Percentiles rank a stretch among this genome's conserved stretches.
phyloP scores from a whole-genome alignment of 2,329 filamentous ascomycete genomes.

The Penicillium olsonii region DNA sequence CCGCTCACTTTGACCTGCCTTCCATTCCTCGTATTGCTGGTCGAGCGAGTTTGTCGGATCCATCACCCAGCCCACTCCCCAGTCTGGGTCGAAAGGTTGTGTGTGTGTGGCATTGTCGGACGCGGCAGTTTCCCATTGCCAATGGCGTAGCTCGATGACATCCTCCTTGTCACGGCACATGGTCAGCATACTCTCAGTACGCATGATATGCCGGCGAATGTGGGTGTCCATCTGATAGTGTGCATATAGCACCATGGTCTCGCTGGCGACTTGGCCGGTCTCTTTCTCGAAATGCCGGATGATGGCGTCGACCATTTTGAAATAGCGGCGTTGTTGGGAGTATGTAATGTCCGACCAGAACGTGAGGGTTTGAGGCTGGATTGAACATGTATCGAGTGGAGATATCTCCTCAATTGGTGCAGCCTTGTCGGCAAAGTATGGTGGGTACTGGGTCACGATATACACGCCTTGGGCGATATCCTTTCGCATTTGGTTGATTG shows the following conservation, averaged over 20 bases:
- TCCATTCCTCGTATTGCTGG: background rate
- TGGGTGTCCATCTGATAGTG: slow-evolving; percentile 36
- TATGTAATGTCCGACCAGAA: slow-evolving; percentile 18
- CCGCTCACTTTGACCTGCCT: background rate
- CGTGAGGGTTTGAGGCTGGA: background rate
- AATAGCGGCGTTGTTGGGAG: slow-evolving; percentile 18
- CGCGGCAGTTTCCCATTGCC: slow-evolving; percentile 24
- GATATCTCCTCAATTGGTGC: slow-evolving; percentile 14
- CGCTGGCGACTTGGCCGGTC: slow-evolving; percentile 5
- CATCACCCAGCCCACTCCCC: slow-evolving; percentile 2
- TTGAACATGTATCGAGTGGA: slow-evolving; percentile 10
- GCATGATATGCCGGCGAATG: slow-evolving; percentile 33
- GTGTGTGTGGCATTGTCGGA: background rate
- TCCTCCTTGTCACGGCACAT: slow-evolving; percentile 34
- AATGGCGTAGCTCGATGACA: slow-evolving; percentile 27
- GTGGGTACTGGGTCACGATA: slow-evolving; percentile 18
- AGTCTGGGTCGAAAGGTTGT: background rate
- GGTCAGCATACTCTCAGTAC: slow-evolving; percentile 22
- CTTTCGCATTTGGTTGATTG: slow-evolving; percentile 17
- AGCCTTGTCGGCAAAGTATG: slow-evolving; percentile 17
- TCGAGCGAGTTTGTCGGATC: slow-evolving; percentile 7
- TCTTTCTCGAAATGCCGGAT: slow-evolving; percentile 7
- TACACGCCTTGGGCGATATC: slow-evolving; percentile 23
- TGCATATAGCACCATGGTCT: slow-evolving; percentile 23
- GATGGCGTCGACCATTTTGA: slow-evolving; percentile 16